A percentile compares a stretch with the other conserved stretches of the same genome.
phyloP scores from a whole-genome alignment of 2,329 filamentous ascomycete genomes.

The Arthrobotrys sphaeroides region DNA sequence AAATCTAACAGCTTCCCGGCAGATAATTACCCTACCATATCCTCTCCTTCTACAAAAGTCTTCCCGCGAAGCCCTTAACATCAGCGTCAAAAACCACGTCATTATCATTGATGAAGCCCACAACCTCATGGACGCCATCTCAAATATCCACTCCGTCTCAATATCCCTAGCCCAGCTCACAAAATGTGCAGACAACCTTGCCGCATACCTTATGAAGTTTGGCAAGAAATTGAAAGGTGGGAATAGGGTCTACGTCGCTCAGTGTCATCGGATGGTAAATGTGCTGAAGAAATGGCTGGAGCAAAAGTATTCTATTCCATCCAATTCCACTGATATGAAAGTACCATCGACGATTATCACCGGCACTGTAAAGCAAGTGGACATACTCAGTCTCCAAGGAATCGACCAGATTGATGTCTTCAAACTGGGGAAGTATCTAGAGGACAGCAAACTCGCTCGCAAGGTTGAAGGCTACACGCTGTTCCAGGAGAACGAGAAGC shows the following conservation, averaged over 20 bases:
- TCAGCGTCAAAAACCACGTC: conserved; percentile 85
- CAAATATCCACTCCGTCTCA: conserved; percentile 82
- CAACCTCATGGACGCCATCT: conserved; percentile 94
- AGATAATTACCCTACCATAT: conserved; percentile 91
- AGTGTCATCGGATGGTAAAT: conserved; percentile 83
- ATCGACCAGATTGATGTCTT: conserved; percentile 95
- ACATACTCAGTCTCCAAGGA: conserved; percentile 81
- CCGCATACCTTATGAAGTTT: conserved; percentile 84
- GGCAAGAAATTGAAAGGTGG: conserved; percentile 87
- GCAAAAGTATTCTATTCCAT: conserved; percentile 60
- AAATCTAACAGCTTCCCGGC: not conserved
- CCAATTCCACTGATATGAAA: conserved; percentile 59
- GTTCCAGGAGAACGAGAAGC: conserved; percentile 68
- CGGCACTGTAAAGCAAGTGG: conserved; percentile 74
- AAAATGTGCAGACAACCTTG: conserved; percentile 77
- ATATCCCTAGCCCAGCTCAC: conserved; percentile 78
- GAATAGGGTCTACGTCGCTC: conserved; percentile 89
- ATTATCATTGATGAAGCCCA: conserved; percentile 98
- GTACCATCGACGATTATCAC: conserved; percentile 64
- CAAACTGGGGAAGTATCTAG: conserved; percentile 85
- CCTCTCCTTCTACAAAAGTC: conserved; percentile 86
- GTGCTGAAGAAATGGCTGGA: conserved; percentile 77
- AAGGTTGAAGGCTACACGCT: conserved; percentile 91
- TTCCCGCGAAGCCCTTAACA: conserved; percentile 84
- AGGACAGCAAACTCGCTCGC: conserved; percentile 89